phyloP scores from a whole-genome alignment of 176 grass and related monocot species.

The Musa troglodytarum region DNA sequence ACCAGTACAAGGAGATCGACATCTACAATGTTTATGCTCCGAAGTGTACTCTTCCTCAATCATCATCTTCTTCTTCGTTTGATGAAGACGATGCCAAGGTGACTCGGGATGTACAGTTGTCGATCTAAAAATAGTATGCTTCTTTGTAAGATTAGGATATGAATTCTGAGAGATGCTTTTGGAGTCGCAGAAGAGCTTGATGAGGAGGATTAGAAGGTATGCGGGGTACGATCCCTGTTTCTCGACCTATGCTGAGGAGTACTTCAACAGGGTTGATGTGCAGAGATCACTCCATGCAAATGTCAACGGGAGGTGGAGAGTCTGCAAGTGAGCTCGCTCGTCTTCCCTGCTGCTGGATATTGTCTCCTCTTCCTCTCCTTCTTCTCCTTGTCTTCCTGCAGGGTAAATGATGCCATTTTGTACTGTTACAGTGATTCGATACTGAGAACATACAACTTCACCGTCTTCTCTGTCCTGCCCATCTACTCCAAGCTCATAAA shows the following conservation, averaged over 20 bases:
- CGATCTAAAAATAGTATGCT: neutral
- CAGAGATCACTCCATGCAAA: conserved; percentile 57
- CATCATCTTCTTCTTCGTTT: conserved; percentile 3
- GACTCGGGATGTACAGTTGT: neutral
- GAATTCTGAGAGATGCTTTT: neutral
- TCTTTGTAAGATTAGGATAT: conserved; percentile 11
- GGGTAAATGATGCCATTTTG: neutral
- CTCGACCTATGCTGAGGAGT: conserved; percentile 54
- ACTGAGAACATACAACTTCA: conserved; percentile 47
- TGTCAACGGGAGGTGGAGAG: conserved; percentile 37
- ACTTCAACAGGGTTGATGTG: conserved; percentile 66
- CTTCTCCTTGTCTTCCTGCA: neutral
- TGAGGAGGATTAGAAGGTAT: conserved; percentile 27
- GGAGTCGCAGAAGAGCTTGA: neutral
- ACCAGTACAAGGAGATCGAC: conserved; percentile 50
- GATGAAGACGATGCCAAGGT: conserved; percentile 10
- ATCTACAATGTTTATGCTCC: conserved; percentile 88
- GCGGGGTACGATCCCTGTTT: conserved; percentile 77
- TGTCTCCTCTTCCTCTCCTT: conserved; percentile 1
- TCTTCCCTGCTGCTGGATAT: neutral
- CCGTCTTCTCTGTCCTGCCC: conserved; percentile 52
- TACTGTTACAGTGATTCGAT: conserved; percentile 42
- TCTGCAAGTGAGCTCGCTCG: conserved; percentile 51
- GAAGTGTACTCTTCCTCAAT: conserved; percentile 57
- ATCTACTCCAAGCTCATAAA: conserved; percentile 76